Base-by-base conservation (phyloP, 108 stramenopile genomes). In the Schizochytrium sp. region DNA sequence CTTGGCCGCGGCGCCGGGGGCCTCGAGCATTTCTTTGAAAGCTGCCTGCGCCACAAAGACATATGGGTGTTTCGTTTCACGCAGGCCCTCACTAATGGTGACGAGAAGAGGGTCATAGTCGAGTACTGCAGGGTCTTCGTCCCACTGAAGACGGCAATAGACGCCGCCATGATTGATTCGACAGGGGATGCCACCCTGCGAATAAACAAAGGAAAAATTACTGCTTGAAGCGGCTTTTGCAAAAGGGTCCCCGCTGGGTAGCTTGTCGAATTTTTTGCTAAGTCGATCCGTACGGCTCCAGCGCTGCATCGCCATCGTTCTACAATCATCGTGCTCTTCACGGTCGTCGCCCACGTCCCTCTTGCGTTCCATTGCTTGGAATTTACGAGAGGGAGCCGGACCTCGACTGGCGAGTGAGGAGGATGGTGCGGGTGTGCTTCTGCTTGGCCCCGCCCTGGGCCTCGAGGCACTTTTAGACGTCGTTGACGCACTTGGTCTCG, bases 11-110 rank as follows among this genome's bases (percentile, higher is more conserved):
- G 76, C 76, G n/a, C 51, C 51, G 12, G 76, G 76, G 6, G 76
- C 76, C 51, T 83, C 76, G 45, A 83, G 76, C 45, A 83, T 47
- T 28, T 83, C 76, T 45, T 83, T 83, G 23, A 83, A 83, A 45
- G 76, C 76, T 12, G 45, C 25, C 51, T 83, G 76, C 18, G 76
- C 76, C 45, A 83, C 76, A 53, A 83, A 83, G 25, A 83, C 76
- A 23, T 53, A 83, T 34, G 76, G 76, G n/a, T 83, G 76, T 28
- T 83, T 83, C 12, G 76, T 83, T 23, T 83, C 76, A 23, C 51
- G 19, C 76, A 83, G 23, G 76, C 76, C 76, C 23, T 83, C 76
- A 23, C 76, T 83, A 0, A 83, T 53, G n/a, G 76, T 83, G 48
- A 83, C 51, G 51, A 83, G 76, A 12, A 83, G 76, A 12, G 76